Evolutionary conservation across 257 asterid genomes (phyloP).

Genomic region (Nicotiana undulata): DNA sequence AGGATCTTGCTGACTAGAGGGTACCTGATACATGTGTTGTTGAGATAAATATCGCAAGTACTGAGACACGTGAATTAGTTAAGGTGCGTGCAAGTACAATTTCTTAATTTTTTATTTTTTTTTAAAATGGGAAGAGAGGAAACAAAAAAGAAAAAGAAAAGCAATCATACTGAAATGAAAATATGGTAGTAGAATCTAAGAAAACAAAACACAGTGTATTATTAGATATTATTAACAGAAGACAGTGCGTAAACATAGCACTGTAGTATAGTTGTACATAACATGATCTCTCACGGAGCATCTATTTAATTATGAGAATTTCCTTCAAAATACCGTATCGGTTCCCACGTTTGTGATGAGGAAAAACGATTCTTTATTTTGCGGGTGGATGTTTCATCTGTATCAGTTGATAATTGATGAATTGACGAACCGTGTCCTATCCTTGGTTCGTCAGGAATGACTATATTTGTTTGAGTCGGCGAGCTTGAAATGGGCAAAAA

Average conservation of each 20-base stretch:
- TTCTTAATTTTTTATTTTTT: too few relatives aligned
- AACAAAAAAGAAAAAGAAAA: too few relatives aligned
- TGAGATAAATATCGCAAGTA: too few relatives aligned
- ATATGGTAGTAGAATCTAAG: not conserved
- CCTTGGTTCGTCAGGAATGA: not conserved
- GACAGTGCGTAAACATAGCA: not conserved
- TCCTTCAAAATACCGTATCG: too few relatives aligned
- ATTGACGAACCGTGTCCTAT: not conserved
- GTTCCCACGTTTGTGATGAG: too few relatives aligned
- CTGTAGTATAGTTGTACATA: not conserved
- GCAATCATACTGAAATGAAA: too few relatives aligned
- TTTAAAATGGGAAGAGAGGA: too few relatives aligned
- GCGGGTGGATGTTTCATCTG: not conserved
- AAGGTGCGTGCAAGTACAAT: too few relatives aligned
- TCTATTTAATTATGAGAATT: not conserved
- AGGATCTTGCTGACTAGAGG: too few relatives aligned
- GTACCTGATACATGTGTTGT: too few relatives aligned
- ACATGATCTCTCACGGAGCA: not conserved
- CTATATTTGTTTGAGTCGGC: not conserved
- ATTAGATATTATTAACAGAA: not conserved
- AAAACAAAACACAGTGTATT: not conserved
- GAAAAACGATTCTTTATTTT: not conserved
- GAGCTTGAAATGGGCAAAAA: not conserved
- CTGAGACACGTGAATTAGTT: too few relatives aligned
- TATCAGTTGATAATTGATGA: not conserved